These are phyloP conservation scores for Trichophyton schoenleinii DNA, from an alignment of 2,329 filamentous ascomycete species.

Conservation along the genomic window DNA sequence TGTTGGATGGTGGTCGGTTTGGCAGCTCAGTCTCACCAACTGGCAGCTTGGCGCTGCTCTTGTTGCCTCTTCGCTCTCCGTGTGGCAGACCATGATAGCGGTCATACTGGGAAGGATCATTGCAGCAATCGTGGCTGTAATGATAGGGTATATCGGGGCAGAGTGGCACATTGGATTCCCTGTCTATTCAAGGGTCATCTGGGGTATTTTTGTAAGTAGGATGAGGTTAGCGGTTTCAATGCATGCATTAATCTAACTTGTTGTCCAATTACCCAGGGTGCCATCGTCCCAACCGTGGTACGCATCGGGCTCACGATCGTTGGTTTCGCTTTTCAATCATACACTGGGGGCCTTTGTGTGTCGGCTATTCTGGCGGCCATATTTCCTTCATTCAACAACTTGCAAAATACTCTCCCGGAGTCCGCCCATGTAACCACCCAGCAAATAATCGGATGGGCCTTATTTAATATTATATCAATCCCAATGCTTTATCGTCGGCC, in stretches of 20 bases:
- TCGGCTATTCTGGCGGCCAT: conserved; percentile 13
- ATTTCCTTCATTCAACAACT: conserved; percentile 21
- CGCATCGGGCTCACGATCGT: conserved; percentile 30
- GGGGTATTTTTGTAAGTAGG: conserved; percentile 33
- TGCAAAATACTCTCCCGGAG: conserved; percentile 25
- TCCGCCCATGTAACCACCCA: conserved; percentile 24
- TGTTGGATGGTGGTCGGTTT: conserved; percentile 37
- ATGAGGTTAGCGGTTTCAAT: conserved; percentile 20
- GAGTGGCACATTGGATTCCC: conserved; percentile 36
- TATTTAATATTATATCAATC: conserved; percentile 27
- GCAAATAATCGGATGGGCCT: conserved; percentile 25
- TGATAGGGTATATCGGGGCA: conserved; percentile 29
- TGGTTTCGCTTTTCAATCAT: conserved; percentile 19
- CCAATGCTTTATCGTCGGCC: conserved; percentile 36
- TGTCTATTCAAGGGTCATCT: conserved; percentile 30
- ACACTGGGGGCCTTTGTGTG: conserved; percentile 26
- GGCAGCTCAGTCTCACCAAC: conserved; percentile 30
- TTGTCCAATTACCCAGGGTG: neutral
- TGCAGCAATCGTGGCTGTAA: conserved; percentile 27
- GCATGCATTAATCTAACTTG: neutral
- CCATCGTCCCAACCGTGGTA: conserved; percentile 17
- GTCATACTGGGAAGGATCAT: conserved; percentile 25
- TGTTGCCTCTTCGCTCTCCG: conserved; percentile 23
- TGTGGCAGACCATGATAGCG: conserved; percentile 23
- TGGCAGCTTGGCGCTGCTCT: conserved; percentile 25